Evolutionary conservation across 352 stramenopile species (phyloP), one percentile per base, ranked within the genome.

Genomic region (Globisporangium abappressorium): DNA sequence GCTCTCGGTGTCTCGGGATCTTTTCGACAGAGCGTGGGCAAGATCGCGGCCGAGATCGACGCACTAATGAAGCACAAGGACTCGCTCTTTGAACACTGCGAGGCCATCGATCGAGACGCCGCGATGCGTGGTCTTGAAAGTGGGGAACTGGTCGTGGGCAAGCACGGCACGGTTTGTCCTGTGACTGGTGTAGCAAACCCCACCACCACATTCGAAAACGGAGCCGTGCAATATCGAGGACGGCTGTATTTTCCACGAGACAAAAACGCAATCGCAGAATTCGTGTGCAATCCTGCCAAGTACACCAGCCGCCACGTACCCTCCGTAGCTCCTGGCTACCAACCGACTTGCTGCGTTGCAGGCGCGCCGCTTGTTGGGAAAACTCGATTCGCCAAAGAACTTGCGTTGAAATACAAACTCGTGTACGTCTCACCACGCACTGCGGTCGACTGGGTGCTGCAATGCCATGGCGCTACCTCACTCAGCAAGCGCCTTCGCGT

Each of bases 191-290:
- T 54, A 18, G 68, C 63, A 9, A 66, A 65, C 49, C 43, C 24
- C 11, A 20, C 36, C 51, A 33, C 63, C 26, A 20, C 11, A 8
- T 30, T 54, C 2, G 28, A 61, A 0, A 58, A 55, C 5, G 69
- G 71, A 22, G 71, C 91, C 2, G 46, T 80, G 7, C 5, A 60
- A 43, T 79, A 88, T 57, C 79, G 80, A n/a, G 65, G 73, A 4
- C 77, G 87, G 3, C 56, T 91, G 41, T 93, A 93, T 64, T 93
- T 93, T 46, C 77, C 79, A 34, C 24, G 55, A 46, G 79, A 69
- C 7, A 36, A 24, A 8, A 64, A 79, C 12, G 70, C 68, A 0
- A 46, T 67, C 5, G 30, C 63, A 22, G 46, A 68, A 18, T 81
- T 76, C 36, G 47, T 68, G 41, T 26, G 47, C 0, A 62, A 66